Conservation (phyloP, 257 asterid genomes). For the Solanum pennellii region DNA sequence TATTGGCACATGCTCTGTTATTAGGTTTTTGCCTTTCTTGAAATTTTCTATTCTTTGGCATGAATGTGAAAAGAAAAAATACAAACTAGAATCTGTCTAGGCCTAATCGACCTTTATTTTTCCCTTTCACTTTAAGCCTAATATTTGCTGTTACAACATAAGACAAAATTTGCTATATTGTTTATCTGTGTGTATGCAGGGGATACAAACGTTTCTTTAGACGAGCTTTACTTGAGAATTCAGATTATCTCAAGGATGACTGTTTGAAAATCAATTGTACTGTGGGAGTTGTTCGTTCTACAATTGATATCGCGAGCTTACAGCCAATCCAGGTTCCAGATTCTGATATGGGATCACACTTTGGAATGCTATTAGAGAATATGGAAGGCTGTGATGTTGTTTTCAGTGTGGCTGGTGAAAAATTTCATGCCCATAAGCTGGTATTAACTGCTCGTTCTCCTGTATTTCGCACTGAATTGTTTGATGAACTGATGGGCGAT, state of each 20-base stretch:
- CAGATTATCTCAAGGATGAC: conserved; percentile 95
- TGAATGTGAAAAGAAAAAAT: background rate
- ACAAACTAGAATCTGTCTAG: background rate
- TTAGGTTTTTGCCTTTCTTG: background rate
- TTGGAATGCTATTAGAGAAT: conserved; percentile 76
- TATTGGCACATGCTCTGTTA: background rate
- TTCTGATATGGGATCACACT: conserved; percentile 80
- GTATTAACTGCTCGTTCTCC: conserved; percentile 93
- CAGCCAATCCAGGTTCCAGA: conserved; percentile 84
- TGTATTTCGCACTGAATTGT: conserved; percentile 49
- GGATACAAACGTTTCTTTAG: conserved; percentile 93
- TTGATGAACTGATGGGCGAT: conserved; percentile 44
- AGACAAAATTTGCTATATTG: background rate
- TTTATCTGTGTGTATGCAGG: conserved; percentile 27
- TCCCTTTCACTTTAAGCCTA: background rate
- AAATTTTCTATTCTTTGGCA: background rate
- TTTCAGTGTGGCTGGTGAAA: conserved; percentile 75
- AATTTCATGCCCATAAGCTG: conserved; percentile 79
- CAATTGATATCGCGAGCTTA: conserved; percentile 67
- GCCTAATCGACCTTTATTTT: background rate
- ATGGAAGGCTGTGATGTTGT: conserved; percentile 75
- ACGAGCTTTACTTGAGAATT: conserved; percentile 73
- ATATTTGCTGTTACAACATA: background rate
- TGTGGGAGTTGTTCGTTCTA: conserved; percentile 96
- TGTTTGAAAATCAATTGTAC: conserved; percentile 97